These are phyloP conservation scores for Fusarium vanettenii DNA, from an alignment of 2,329 filamentous ascomycete species.

Conservation along the genomic window DNA sequence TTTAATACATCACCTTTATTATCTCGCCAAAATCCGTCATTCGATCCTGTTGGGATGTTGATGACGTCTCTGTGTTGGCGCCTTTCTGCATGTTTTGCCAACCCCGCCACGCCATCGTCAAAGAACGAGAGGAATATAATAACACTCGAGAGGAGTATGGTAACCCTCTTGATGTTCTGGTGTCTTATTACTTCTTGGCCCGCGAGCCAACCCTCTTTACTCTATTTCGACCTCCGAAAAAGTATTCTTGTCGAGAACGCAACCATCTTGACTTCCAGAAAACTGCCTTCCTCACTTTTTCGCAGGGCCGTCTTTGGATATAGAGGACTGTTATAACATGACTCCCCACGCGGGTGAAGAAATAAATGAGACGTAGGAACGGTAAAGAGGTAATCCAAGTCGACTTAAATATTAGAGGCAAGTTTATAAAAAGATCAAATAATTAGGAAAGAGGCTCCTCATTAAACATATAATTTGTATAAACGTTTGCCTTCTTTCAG, in stretches of 20 bases:
- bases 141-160: no score
- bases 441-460: background rate
- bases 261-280: background rate
- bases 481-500: background rate
- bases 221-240: background rate
- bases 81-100: slow-evolving; percentile 18
- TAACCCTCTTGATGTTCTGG: no score
- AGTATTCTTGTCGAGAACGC: background rate
- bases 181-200: no score
- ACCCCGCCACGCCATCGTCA: background rate
- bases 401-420: background rate
- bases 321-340: slow-evolving; percentile 5
- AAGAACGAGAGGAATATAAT: no score
- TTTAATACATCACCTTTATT: background rate
- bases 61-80: slow-evolving; percentile 22
- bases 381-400: background rate
- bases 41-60: background rate
- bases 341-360: background rate
- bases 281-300: background rate
- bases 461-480: background rate
- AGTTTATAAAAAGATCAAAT: background rate
- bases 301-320: background rate
- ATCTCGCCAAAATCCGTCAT: slow-evolving; percentile 11
- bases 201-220: background rate
- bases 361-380: no score